phyloP scores from a whole-genome alignment of 1,284 basidiomycete species.

The Sanghuangporus weigelae region DNA sequence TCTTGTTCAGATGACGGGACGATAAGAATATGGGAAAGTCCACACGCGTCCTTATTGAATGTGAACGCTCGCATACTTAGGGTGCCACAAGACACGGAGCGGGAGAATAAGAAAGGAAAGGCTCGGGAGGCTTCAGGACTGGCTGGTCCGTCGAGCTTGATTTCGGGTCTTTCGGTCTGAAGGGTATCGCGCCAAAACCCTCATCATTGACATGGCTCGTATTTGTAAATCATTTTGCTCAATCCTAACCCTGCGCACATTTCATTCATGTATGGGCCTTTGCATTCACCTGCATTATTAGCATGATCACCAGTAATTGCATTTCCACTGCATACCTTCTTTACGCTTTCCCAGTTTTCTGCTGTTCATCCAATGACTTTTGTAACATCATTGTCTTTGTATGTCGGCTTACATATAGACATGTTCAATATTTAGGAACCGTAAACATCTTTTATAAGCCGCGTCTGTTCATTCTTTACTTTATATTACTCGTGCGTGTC shows the following conservation, averaged over 20 bases:
- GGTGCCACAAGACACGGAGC: conserved; percentile 23
- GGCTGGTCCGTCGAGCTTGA: conserved; percentile 22
- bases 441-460: not conserved
- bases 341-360: conserved; percentile 1
- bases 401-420: not conserved
- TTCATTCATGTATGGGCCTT: not conserved
- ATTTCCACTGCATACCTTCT: conserved; percentile 5
- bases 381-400: not conserved
- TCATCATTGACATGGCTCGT: not conserved
- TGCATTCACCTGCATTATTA: conserved; percentile 12
- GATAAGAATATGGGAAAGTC: conserved; percentile 80
- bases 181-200: not conserved
- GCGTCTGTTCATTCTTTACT: not conserved
- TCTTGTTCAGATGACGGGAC: conserved; percentile 86
- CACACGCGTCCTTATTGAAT: conserved; percentile 30
- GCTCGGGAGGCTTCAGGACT: conserved; percentile 48
- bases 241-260: not conserved
- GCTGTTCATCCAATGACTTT: not conserved
- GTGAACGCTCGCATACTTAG: not conserved
- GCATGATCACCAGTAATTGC: conserved; percentile 7
- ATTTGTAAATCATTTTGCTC: not conserved
- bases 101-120: conserved; percentile 64
- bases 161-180: conserved; percentile 14
- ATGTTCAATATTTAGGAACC: not conserved
- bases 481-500: not conserved